Evolutionary conservation across 1,284 basidiomycete genomes (phyloP).

Genomic region (Puccinia triticina): DNA sequence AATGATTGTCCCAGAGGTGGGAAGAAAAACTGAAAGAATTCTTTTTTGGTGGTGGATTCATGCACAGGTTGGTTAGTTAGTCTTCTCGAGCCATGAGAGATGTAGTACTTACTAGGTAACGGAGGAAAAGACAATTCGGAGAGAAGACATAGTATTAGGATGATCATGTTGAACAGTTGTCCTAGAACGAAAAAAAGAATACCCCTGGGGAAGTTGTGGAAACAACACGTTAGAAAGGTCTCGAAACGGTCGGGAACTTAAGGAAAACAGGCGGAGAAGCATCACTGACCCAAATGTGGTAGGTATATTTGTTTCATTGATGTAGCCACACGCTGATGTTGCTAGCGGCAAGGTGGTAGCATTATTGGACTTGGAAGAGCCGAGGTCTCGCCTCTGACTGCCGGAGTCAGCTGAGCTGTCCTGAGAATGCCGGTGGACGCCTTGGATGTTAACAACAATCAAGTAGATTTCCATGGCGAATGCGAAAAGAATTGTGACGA

Average conservation of each 20-base stretch:
- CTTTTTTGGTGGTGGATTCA: constrained; percentile 9
- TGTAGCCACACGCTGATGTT: constrained; percentile 31
- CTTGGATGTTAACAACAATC: constrained; percentile 35
- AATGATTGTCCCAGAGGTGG: constrained; percentile 49
- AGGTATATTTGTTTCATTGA: constrained; percentile 37
- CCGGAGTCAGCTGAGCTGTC: constrained; percentile 14
- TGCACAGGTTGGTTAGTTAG: neutral
- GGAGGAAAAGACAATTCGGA: constrained; percentile 44
- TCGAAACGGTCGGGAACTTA: neutral
- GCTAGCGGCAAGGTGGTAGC: neutral
- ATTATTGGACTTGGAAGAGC: neutral
- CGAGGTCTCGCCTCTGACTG: constrained; percentile 4
- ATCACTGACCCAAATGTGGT: constrained; percentile 42
- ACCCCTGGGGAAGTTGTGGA: neutral
- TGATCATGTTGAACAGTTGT: constrained; percentile 43
- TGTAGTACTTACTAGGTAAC: constrained; percentile 32
- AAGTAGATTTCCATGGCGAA: constrained; percentile 45
- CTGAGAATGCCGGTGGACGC: constrained; percentile 26
- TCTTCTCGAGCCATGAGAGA: neutral
- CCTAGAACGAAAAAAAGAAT: constrained; percentile 45
- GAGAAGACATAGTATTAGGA: constrained; percentile 38
- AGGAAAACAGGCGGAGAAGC: neutral
- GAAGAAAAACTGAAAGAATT: constrained; percentile 44
- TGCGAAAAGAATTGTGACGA: constrained; percentile 34
- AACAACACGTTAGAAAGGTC: neutral